Evolutionary conservation across 2,329 filamentous ascomycete species (phyloP), one percentile per base, ranked within the genome.

Genomic region (Boeremia lycopersici): DNA sequence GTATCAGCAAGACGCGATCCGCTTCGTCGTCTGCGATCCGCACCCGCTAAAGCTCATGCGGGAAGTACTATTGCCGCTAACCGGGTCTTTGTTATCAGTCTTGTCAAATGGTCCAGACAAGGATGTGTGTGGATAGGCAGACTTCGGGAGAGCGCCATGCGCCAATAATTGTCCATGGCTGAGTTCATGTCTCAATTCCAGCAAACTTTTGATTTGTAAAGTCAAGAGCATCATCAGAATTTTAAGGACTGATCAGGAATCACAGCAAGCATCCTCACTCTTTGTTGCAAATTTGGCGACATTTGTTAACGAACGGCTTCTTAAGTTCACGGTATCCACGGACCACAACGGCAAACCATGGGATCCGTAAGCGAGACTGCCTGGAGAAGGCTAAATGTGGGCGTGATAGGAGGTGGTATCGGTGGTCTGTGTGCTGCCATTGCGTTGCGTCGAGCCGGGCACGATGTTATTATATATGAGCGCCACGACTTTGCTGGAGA

Each of bases 401-500:
- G 69, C 28, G 72, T 83, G 2, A 66, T 83, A 25, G 81, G 82
- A 17, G 81, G 80, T 29, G 82, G 81, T 6, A 82, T 84, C 48
- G 82, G 82, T 26, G 83, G 83, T 36, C 70, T 85, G 41, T 77
- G 77, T 13, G 75, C 75, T 3, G 79, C 81, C 1, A 81, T 82
- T 47, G 77, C 82, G 1, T 74, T 85, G 6, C 77, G 82, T 23
- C 78, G 81, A 26, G 77, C 79, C 11, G 83, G 83, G 39, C 82
- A 84, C 66, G 70, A 74, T 6, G 81, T 84, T 2, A 87, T 83
- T 29, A 82, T 90, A 58, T 89, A 89, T 65, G 87, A 89, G 68
- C 82, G 82, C 29, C 79, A 81, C 29, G 84, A 89, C 68, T 89
- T 85, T 59, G 86, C 81, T 0, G 86, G 86, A 13, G 87, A 89